phyloP scores from a whole-genome alignment of 2,329 filamentous ascomycete genomes.

The Fusarium sp. region DNA sequence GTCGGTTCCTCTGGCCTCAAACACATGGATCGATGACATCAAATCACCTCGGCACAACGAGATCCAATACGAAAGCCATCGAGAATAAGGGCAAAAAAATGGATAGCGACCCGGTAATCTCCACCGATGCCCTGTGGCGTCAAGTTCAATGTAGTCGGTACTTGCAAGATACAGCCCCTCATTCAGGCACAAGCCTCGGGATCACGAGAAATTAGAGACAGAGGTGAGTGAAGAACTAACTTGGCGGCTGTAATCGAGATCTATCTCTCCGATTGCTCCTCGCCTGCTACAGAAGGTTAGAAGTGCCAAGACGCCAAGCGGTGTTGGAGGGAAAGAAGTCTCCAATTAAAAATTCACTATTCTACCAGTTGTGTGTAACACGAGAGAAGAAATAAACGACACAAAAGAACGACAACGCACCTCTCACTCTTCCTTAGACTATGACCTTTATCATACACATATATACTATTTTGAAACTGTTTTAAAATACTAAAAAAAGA shows the following conservation, averaged over 20 bases:
- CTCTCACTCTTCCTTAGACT: not conserved
- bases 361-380: not conserved
- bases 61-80: not conserved
- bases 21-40: constrained; percentile 29
- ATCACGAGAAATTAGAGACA: not conserved
- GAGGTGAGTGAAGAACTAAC: not conserved
- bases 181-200: not conserved
- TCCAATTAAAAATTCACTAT: not conserved
- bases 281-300: not conserved
- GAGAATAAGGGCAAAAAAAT: not conserved
- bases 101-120: constrained; percentile 2
- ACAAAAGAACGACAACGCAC: not conserved
- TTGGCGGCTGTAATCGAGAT: not conserved
- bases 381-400: not conserved
- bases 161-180: constrained; percentile 4
- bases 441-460: not conserved
- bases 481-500: no score
- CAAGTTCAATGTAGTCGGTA: constrained; percentile 8
- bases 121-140: constrained; percentile 13
- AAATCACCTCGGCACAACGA: constrained; percentile 16
- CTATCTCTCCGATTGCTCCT: not conserved
- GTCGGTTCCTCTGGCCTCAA: not conserved
- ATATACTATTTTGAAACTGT: no score
- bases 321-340: not conserved
- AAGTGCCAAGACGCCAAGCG: not conserved